Evolutionary conservation across 1,284 basidiomycete species (phyloP), one percentile per base, ranked within the genome.

Genomic region (Cutaneotrichosporon cutaneum): DNA sequence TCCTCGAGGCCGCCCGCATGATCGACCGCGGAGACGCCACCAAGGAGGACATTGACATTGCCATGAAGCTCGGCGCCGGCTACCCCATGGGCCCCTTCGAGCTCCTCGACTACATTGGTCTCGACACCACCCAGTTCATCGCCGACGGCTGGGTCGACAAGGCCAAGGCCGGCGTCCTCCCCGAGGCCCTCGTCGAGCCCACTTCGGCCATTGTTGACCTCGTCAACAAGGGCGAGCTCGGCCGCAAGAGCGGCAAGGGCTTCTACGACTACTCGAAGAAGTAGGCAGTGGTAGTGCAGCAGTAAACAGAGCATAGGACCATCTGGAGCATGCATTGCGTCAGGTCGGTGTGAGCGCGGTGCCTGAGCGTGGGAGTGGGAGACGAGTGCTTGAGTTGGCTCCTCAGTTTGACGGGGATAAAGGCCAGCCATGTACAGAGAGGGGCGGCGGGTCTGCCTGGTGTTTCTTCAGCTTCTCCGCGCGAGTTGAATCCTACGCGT

Each of bases 61-160:
- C 84, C 39, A 85, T 85, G 84, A 83, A 85, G 75, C 79, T 85
- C 27, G 84, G 84, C 32, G 84, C 84, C 16, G 84, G 84, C 14
- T 77, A 80, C 69, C 78, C 59, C 61, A 80, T 80, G 77, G 78
- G 78, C 33, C 39, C 39, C 39, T 82, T 85, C 69, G 82, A 85
- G 72, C 79, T 85, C 10, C 80, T 82, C 32, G 84, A 85, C 72
- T 82, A 83, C 59, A 82, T 84, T 48, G 83, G 83, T 44, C 76
- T 85, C 52, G 79, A 80, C 66, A 80, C 79, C 21, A 75, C 77
- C 30, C 73, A 74, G n/a, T 79, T 82, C 74, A 85, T 85, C 66
- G 76, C 82, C 26, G 69, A 75, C 55, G 84, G 84, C 61, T 85
- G 84, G 84, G 74, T 81, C 45, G 80, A 83, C 58, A 80, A 82